Percentiles rank a stretch among this genome's conserved stretches.
Conservation (phyloP, 2,329 filamentous ascomycete species). For the Xylaria sp. region DNA sequence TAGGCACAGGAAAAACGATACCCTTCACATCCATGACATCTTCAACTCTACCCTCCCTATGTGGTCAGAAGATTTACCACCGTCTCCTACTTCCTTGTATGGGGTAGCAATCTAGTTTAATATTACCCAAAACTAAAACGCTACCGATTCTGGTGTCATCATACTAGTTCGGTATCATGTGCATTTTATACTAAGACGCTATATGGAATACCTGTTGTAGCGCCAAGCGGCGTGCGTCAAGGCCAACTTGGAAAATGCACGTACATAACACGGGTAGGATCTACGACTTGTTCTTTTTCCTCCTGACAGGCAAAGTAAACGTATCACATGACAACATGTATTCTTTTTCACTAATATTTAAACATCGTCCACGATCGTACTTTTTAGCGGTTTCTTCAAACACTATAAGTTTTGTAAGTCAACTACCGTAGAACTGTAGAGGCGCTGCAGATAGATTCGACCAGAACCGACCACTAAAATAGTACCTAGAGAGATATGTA, state of each 20-base stretch:
- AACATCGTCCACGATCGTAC: too few species aligned
- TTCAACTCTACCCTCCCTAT: neutral
- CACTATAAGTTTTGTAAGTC: neutral
- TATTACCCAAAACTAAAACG: neutral
- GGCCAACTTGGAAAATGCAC: neutral
- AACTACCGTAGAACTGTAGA: neutral
- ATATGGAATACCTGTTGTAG: neutral
- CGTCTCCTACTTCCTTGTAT: neutral
- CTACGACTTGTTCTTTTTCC: neutral
- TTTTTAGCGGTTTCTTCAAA: neutral
- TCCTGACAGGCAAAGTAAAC: too few species aligned
- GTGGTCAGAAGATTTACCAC: neutral
- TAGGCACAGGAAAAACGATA: constrained; percentile 42
- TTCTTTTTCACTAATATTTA: too few species aligned
- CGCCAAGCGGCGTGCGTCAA: neutral
- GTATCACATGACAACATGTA: too few species aligned
- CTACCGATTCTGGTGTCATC: neutral
- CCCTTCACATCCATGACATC: constrained; percentile 35
- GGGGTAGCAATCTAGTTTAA: neutral
- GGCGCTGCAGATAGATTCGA: neutral
- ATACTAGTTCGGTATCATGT: neutral
- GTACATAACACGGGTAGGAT: too few species aligned
- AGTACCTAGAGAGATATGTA: too few species aligned
- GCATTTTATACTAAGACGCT: neutral
- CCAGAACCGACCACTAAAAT: too few species aligned